Evolutionary conservation across 768 basidiomycete species (phyloP).

Genomic region (Stropharia rugosoannulata): DNA sequence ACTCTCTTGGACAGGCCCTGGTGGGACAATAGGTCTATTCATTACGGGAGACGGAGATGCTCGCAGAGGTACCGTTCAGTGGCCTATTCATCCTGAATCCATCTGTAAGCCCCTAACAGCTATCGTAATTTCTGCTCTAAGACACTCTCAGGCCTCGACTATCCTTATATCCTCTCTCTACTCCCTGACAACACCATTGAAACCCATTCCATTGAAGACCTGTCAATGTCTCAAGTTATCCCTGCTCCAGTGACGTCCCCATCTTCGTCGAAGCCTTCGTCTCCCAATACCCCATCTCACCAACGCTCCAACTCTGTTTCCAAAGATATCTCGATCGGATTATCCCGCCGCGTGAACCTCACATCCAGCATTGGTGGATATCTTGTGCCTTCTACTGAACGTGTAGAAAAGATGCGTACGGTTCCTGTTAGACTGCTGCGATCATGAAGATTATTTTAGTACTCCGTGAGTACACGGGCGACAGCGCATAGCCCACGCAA

Average conservation of each 20-base stretch:
- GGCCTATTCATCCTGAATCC: conserved; percentile 75
- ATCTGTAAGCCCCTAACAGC: conserved; percentile 56
- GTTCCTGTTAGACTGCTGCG: conserved; percentile 34
- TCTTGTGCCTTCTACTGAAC: conserved; percentile 48
- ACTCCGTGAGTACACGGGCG: background rate
- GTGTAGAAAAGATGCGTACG: conserved; percentile 45
- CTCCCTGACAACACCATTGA: conserved; percentile 78
- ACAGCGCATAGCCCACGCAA: no score
- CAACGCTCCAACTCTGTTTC: conserved; percentile 20
- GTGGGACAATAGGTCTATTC: conserved; percentile 82
- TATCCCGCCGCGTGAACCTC: conserved; percentile 30
- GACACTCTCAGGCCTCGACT: conserved; percentile 64
- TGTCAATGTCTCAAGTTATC: conserved; percentile 69
- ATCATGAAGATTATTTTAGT: conserved; percentile 6
- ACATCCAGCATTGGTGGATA: conserved; percentile 43
- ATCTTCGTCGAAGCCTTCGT: conserved; percentile 15
- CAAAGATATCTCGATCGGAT: conserved; percentile 11
- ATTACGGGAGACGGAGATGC: conserved; percentile 85
- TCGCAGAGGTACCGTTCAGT: conserved; percentile 85
- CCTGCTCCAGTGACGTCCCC: conserved; percentile 37
- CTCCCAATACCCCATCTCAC: conserved; percentile 16
- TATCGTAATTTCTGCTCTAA: background rate
- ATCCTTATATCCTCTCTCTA: conserved; percentile 77
- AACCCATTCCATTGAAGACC: conserved; percentile 78
- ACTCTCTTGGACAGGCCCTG: conserved; percentile 74